Conservation (phyloP, 2,329 filamentous ascomycete genomes). For the Lasiodiplodia theobromae region DNA sequence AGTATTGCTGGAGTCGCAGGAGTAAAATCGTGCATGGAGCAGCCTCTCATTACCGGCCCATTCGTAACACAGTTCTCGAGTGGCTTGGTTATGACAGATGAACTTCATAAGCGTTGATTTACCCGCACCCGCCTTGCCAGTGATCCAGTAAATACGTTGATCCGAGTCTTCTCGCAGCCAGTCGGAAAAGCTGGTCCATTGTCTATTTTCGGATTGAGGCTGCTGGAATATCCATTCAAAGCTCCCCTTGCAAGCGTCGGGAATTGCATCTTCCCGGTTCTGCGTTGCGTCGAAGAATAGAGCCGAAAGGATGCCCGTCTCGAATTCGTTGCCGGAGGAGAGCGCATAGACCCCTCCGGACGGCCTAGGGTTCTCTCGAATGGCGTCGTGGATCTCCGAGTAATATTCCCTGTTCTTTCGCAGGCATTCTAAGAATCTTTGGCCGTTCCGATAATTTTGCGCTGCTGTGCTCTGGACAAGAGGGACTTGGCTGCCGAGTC, state of each 20-base stretch:
- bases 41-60: conserved; percentile 46
- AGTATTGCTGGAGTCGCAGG: conserved; percentile 50
- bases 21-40: conserved; percentile 49
- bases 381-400: neutral
- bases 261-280: neutral
- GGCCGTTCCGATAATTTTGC: neutral
- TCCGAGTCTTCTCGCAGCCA: conserved; percentile 9
- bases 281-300: neutral
- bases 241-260: neutral
- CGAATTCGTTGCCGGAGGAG: conserved; percentile 12
- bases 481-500: neutral
- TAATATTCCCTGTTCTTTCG: conserved; percentile 7
- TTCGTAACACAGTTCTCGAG: conserved; percentile 37
- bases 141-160: conserved; percentile 41
- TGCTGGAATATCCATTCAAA: conserved; percentile 22
- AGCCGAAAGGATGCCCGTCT: neutral
- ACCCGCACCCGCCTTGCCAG: conserved; percentile 56
- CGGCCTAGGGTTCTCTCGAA: neutral
- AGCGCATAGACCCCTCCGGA: neutral
- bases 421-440: neutral
- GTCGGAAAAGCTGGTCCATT: neutral
- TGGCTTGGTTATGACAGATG: conserved; percentile 32
- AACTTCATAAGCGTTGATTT: conserved; percentile 56
- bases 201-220: neutral
- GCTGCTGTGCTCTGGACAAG: neutral